Conservation (phyloP, 164 flowering plant species). For the Taxillus chinensis region DNA sequence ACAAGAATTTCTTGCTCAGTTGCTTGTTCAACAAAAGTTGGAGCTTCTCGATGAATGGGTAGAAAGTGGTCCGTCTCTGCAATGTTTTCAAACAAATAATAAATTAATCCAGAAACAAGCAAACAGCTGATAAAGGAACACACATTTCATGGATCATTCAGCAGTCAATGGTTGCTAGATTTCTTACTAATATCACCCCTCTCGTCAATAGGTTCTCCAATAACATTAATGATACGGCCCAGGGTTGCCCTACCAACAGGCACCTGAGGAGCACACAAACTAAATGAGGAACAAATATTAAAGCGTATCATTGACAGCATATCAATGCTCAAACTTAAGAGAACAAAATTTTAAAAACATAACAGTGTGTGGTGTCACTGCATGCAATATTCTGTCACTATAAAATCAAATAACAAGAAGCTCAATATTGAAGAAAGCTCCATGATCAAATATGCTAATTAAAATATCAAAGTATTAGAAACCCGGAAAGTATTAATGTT, state of each 20-base stretch:
- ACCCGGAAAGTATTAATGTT: too few relatives aligned
- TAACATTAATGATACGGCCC: constrained; percentile 93
- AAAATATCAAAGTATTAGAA: too few relatives aligned
- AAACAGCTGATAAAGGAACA: neutral
- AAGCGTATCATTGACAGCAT: too few relatives aligned
- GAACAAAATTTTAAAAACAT: too few relatives aligned
- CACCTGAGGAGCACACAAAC: constrained; percentile 31
- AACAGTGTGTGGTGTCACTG: too few relatives aligned
- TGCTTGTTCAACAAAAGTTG: constrained; percentile 89
- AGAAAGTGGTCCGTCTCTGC: constrained; percentile 74
- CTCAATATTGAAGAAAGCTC: neutral
- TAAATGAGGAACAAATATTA: constrained; percentile 2
- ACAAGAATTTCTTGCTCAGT: constrained; percentile 90
- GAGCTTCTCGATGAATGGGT: constrained; percentile 95
- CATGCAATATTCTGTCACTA: neutral
- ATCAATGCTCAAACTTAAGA: too few relatives aligned
- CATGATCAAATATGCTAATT: too few relatives aligned
- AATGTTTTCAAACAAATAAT: neutral
- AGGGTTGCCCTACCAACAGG: constrained; percentile 98
- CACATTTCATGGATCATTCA: neutral
- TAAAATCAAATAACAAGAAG: neutral
- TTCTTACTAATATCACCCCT: constrained; percentile 75
- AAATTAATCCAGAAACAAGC: neutral
- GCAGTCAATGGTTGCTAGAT: neutral
- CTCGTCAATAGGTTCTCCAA: constrained; percentile 95